Evolutionary conservation across 768 basidiomycete species (phyloP), one percentile per base, ranked within the genome.

Genomic region (Phaeolepiota aurea): DNA sequence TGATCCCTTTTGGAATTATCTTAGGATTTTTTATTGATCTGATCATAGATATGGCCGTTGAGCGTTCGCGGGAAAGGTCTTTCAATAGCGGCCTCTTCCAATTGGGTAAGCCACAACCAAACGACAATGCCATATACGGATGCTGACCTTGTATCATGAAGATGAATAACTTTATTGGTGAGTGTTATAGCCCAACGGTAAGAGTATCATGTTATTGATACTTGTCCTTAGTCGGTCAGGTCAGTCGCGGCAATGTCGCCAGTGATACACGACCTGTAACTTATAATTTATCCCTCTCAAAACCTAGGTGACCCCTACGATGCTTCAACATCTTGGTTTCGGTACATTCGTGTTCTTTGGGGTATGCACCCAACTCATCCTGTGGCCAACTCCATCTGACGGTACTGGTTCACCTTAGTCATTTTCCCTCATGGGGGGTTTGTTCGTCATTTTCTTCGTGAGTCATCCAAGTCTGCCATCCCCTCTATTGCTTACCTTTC

Each of bases 291-390:
- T n/a, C n/a, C n/a, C n/a, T n/a, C n/a, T n/a, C n/a, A n/a, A n/a
- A n/a, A n/a, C n/a, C n/a, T n/a, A n/a, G n/a, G 72, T 85, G 9
- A 88, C 84, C 3, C 85, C 85, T 2, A 69, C 77, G 1, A 86
- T 86, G 83, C 58, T 82, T 43, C 49, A 59, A n/a, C 65, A 79
- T 38, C 64, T 85, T 23, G 62, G 71, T 15, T 86, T 74, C 53
- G 81, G 80, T 9, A 86, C 84, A 1, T 87, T 87, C 52, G 67
- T 88, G 32, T 81, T 86, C 64, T 87, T 86, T 54, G 82, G 82
- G 32, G 76, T 79, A 52, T 42, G 72, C n/a, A n/a, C n/a, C n/a
- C n/a, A n/a, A n/a, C n/a, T n/a, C n/a, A n/a, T n/a, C n/a, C n/a
- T n/a, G 56, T 19, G 15, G 31, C 42, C 20, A 20, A 15, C 35